A percentile compares a stretch with the other conserved stretches of the same genome.
phyloP scores from a whole-genome alignment of 176 grass and related monocot genomes.

The Eleusine coracana region DNA sequence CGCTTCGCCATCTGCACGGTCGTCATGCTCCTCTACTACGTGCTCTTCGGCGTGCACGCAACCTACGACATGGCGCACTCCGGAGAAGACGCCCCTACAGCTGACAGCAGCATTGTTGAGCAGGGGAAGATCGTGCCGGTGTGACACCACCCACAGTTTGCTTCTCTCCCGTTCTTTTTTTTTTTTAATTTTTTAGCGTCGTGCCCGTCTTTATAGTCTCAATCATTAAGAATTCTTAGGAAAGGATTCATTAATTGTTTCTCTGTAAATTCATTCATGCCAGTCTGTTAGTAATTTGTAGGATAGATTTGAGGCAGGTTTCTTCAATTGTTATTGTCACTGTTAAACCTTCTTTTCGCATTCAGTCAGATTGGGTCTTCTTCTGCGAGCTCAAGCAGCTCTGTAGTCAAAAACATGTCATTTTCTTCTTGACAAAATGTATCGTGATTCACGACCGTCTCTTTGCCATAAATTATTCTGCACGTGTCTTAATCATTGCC shows the following conservation, averaged over 20 bases:
- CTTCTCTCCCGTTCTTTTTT: not conserved
- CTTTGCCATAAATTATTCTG: too few relatives aligned
- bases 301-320: not conserved
- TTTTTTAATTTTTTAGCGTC: not conserved
- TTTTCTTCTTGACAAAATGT: not conserved
- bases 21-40: slow-evolving; percentile 59
- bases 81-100: not conserved
- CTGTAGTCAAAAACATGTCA: not conserved
- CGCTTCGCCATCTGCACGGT: slow-evolving; percentile 61
- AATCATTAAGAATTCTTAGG: not conserved
- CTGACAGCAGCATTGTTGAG: slow-evolving; percentile 6
- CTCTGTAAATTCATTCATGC: not conserved
- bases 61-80: slow-evolving; percentile 56
- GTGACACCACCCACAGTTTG: not conserved
- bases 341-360: not conserved
- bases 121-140: slow-evolving; percentile 24
- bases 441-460: too few relatives aligned
- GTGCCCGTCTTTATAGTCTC: not conserved
- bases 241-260: not conserved
- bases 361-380: not conserved
- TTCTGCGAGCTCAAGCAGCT: not conserved
- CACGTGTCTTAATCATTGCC: too few relatives aligned
- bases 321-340: not conserved
- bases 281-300: not conserved
- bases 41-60: slow-evolving; percentile 61